A percentile compares a stretch with the other conserved stretches of the same genome.
phyloP scores from a whole-genome alignment of 495 filamentous ascomycete genomes.

The Annulohypoxylon nitens region DNA sequence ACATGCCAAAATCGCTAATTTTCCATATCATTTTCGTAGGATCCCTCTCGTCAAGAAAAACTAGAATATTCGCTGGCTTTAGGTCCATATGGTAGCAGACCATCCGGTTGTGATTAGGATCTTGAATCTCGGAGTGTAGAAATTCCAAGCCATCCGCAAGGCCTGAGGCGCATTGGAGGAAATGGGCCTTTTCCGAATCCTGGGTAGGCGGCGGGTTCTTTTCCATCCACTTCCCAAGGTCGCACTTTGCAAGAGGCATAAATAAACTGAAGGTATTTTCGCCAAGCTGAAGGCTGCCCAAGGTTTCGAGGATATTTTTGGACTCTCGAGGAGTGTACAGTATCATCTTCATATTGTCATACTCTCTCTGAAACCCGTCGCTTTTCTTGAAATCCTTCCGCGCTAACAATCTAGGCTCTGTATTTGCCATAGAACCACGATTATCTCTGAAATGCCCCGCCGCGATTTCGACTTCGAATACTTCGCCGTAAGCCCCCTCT shows the following conservation, averaged over 20 bases:
- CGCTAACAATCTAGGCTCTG: constrained; percentile 32
- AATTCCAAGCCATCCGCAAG: constrained; percentile 54
- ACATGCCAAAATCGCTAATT: constrained; percentile 58
- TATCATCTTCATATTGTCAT: constrained; percentile 53
- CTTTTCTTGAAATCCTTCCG: constrained; percentile 49
- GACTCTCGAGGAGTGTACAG: constrained; percentile 43
- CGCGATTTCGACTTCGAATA: constrained; percentile 53
- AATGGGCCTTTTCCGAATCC: constrained; percentile 39
- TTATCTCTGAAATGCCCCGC: constrained; percentile 52
- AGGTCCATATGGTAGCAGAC: constrained; percentile 59
- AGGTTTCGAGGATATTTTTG: constrained; percentile 53
- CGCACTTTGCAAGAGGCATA: constrained; percentile 55
- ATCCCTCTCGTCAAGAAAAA: constrained; percentile 45
- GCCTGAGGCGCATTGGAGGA: constrained; percentile 49
- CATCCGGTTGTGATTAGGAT: constrained; percentile 40
- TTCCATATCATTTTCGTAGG: constrained; percentile 51
- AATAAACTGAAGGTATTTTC: constrained; percentile 53
- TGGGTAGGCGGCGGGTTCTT: constrained; percentile 25
- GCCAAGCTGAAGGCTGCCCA: constrained; percentile 51
- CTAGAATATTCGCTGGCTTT: constrained; percentile 55
- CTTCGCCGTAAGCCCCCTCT: constrained; percentile 48
- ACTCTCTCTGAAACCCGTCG: constrained; percentile 42
- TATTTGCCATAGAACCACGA: constrained; percentile 33
- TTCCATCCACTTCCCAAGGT: constrained; percentile 52
- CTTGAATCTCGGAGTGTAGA: constrained; percentile 53